phyloP scores from a whole-genome alignment of 1,284 basidiomycete species.

The Cystobasidiaceae sp. region DNA sequence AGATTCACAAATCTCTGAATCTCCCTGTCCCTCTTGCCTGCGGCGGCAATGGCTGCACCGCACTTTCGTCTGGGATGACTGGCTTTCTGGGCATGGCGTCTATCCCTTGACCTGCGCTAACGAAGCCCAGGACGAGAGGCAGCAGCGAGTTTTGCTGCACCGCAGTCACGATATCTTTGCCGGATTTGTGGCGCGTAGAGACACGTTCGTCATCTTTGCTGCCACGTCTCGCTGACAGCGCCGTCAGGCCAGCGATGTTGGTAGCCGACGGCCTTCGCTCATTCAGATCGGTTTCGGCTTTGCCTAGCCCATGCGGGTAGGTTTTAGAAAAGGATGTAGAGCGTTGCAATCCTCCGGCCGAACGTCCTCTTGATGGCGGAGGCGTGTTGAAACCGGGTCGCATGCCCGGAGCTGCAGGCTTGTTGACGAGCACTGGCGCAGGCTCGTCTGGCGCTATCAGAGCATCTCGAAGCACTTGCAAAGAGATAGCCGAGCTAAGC shows the following conservation, averaged over 20 bases:
- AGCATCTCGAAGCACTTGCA: slow-evolving; percentile 76
- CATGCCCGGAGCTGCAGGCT: slow-evolving; percentile 32
- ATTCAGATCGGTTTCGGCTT: slow-evolving; percentile 32
- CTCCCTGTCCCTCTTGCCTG: slow-evolving; percentile 23
- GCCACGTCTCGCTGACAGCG: not conserved
- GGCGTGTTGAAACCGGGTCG: slow-evolving; percentile 33
- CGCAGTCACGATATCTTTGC: slow-evolving; percentile 44
- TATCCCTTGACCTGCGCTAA: slow-evolving; percentile 29
- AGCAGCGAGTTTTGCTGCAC: slow-evolving; percentile 49
- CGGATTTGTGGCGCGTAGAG: slow-evolving; percentile 36
- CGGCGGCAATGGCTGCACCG: not conserved
- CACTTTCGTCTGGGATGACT: not conserved
- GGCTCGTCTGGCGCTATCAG: slow-evolving; percentile 54
- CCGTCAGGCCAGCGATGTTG: not conserved
- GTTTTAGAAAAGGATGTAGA: slow-evolving; percentile 42
- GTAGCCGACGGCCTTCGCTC: slow-evolving; percentile 10
- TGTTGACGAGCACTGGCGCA: slow-evolving; percentile 28
- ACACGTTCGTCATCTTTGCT: slow-evolving; percentile 25
- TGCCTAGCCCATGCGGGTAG: slow-evolving; percentile 35
- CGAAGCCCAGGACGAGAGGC: slow-evolving; percentile 46
- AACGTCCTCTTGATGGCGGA: slow-evolving; percentile 33
- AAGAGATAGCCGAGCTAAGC: slow-evolving; percentile 65
- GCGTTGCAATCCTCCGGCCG: slow-evolving; percentile 32
- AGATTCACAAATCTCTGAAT: slow-evolving; percentile 4
- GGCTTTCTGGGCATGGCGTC: slow-evolving; percentile 29